phyloP scores from a whole-genome alignment of 1,139 yeast species.

The Yamadazyma diddensiae region DNA sequence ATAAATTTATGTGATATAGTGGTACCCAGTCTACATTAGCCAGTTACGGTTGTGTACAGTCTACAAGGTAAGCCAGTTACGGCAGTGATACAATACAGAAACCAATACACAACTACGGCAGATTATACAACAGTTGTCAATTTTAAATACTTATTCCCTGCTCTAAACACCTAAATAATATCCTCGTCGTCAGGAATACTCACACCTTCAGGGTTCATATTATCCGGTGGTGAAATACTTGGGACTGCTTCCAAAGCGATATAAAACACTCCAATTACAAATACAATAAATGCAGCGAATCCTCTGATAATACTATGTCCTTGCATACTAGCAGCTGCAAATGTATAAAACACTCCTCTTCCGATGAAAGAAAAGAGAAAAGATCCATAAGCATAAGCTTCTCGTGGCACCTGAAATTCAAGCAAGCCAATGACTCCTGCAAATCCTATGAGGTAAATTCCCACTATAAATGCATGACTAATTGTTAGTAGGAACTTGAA shows the following conservation, averaged over 20 bases:
- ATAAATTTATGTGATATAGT: too few relatives aligned
- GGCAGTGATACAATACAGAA: too few relatives aligned
- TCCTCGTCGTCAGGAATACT: slow-evolving; percentile 47
- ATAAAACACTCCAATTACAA: slow-evolving; percentile 57
- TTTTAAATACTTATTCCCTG: too few relatives aligned
- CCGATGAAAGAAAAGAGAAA: slow-evolving; percentile 83
- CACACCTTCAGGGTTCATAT: slow-evolving; percentile 59
- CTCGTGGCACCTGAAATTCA: slow-evolving; percentile 66
- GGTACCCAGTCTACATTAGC: not conserved
- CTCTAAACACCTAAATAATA: slow-evolving; percentile 31
- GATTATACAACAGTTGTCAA: too few relatives aligned
- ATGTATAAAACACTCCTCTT: slow-evolving; percentile 70
- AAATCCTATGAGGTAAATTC: slow-evolving; percentile 51
- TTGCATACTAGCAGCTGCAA: slow-evolving; percentile 62
- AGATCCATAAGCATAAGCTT: slow-evolving; percentile 69
- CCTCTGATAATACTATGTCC: slow-evolving; percentile 57
- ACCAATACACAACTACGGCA: too few relatives aligned
- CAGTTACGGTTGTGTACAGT: too few relatives aligned
- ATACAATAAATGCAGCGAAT: slow-evolving; percentile 54
- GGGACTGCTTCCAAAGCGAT: slow-evolving; percentile 67
- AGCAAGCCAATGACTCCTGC: slow-evolving; percentile 56
- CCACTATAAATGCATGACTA: slow-evolving; percentile 50
- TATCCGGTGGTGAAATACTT: slow-evolving; percentile 68
- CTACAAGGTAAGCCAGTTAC: too few relatives aligned
- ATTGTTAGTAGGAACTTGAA: slow-evolving; percentile 13